Evolutionary conservation across 2,329 filamentous ascomycete genomes (phyloP).

Genomic region (Colletotrichum musicola): DNA sequence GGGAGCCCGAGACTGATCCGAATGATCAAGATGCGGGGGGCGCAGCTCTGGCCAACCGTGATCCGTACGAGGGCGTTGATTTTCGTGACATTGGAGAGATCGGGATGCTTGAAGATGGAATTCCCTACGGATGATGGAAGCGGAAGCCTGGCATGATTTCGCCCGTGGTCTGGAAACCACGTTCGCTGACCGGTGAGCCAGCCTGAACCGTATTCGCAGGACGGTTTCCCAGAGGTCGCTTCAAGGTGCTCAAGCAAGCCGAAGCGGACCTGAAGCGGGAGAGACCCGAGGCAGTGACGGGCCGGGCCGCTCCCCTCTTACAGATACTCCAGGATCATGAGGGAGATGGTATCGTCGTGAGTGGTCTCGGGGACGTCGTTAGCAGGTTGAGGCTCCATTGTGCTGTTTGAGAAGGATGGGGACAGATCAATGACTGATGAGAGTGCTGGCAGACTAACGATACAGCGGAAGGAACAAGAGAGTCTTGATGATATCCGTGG

Average conservation of each 20-base stretch:
- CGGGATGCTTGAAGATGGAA: too few relatives aligned
- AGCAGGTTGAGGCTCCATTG: slow-evolving; percentile 27
- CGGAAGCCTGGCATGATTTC: too few relatives aligned
- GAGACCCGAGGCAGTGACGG: neutral
- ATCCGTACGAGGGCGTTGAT: too few relatives aligned
- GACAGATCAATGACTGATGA: neutral
- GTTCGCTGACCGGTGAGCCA: too few relatives aligned
- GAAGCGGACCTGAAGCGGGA: too few relatives aligned
- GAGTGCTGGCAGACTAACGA: neutral
- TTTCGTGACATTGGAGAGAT: too few relatives aligned
- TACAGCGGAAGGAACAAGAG: neutral
- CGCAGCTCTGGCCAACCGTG: too few relatives aligned
- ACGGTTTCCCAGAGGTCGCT: neutral
- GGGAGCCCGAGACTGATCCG: too few relatives aligned
- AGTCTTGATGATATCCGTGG: neutral
- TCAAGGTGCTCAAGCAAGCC: neutral
- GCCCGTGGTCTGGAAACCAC: too few relatives aligned
- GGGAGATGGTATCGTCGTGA: slow-evolving; percentile 36
- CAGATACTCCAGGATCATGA: slow-evolving; percentile 34
- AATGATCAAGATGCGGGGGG: too few relatives aligned
- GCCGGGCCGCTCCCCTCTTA: neutral
- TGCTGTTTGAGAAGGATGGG: too few relatives aligned
- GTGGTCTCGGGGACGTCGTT: slow-evolving; percentile 23
- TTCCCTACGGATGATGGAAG: too few relatives aligned
- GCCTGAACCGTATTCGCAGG: neutral